A percentile compares a stretch with the other conserved stretches of the same genome.
phyloP scores from a whole-genome alignment of 2,329 filamentous ascomycete genomes.

The Ophiostoma sp. region DNA sequence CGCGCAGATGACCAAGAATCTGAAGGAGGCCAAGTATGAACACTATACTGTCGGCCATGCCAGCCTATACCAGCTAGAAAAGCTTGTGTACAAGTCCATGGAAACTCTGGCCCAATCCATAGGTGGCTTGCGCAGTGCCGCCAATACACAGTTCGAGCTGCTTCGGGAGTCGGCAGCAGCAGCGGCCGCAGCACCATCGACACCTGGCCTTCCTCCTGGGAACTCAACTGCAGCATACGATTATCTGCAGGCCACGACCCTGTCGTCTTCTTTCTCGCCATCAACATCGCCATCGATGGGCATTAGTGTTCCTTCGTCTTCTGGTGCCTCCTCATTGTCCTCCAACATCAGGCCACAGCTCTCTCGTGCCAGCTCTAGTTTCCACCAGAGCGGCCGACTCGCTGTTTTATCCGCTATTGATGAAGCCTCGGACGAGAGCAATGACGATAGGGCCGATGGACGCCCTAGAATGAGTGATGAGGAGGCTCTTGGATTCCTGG shows the following conservation, averaged over 20 bases:
- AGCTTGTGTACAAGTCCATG: constrained; percentile 73
- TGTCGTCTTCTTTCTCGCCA: constrained; percentile 33
- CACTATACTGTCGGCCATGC: constrained; percentile 79
- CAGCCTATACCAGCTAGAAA: constrained; percentile 70
- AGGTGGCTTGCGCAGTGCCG: constrained; percentile 82
- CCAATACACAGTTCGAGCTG: constrained; percentile 80
- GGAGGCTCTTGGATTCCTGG: not conserved
- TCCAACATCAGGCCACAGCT: constrained; percentile 24
- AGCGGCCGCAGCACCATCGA: not conserved
- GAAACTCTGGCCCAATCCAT: constrained; percentile 82
- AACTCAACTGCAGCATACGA: not conserved
- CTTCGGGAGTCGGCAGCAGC: constrained; percentile 53
- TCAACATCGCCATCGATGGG: constrained; percentile 26
- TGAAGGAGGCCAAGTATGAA: constrained; percentile 83
- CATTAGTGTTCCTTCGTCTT: not conserved
- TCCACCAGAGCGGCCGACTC: constrained; percentile 39
- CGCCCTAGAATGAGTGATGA: constrained; percentile 10
- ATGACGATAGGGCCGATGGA: constrained; percentile 35
- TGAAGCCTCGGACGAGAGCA: constrained; percentile 55
- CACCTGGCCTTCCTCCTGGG: not conserved
- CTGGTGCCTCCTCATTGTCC: not conserved
- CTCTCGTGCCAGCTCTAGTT: constrained; percentile 30
- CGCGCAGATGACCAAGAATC: constrained; percentile 64
- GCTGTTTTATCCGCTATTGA: constrained; percentile 55
- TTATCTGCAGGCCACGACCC: constrained; percentile 27